Percentiles rank a stretch among this genome's conserved stretches.
phyloP scores from a whole-genome alignment of 768 basidiomycete species.

The Symmetrospora coprosmae region DNA sequence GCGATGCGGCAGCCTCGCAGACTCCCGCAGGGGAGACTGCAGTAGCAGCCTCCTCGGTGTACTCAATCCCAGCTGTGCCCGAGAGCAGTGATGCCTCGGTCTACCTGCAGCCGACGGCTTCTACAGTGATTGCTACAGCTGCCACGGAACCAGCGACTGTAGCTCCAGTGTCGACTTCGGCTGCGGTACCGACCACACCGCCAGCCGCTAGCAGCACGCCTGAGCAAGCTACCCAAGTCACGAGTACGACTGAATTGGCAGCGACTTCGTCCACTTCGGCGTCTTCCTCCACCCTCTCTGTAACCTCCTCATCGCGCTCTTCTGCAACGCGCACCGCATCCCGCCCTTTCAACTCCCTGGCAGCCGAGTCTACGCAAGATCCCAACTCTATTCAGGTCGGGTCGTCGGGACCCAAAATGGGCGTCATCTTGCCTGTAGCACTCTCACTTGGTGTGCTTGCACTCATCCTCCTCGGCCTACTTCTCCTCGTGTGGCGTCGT shows the following conservation, averaged over 20 bases:
- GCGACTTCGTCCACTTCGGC: neutral
- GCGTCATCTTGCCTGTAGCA: constrained; percentile 8
- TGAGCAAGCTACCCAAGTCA: neutral
- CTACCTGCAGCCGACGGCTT: constrained; percentile 2
- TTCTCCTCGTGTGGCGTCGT: constrained; percentile 6
- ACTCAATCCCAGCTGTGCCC: neutral
- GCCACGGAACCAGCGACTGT: neutral
- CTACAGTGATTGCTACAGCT: neutral
- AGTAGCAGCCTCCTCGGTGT: too few relatives aligned
- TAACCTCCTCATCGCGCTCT: neutral
- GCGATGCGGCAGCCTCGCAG: neutral
- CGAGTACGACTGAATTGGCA: neutral
- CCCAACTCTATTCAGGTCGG: too few relatives aligned
- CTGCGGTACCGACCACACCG: neutral
- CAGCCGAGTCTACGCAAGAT: too few relatives aligned
- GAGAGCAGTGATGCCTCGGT: neutral
- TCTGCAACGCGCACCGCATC: too few relatives aligned
- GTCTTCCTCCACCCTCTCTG: neutral
- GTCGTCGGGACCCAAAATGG: too few relatives aligned
- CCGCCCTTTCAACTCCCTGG: too few relatives aligned
- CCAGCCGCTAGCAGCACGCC: neutral
- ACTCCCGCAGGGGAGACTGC: neutral
- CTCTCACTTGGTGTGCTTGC: constrained; percentile 16
- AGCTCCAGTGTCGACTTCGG: neutral
- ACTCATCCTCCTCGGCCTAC: neutral